phyloP scores from a whole-genome alignment of 768 basidiomycete genomes.

The Tylopilus sp. region DNA sequence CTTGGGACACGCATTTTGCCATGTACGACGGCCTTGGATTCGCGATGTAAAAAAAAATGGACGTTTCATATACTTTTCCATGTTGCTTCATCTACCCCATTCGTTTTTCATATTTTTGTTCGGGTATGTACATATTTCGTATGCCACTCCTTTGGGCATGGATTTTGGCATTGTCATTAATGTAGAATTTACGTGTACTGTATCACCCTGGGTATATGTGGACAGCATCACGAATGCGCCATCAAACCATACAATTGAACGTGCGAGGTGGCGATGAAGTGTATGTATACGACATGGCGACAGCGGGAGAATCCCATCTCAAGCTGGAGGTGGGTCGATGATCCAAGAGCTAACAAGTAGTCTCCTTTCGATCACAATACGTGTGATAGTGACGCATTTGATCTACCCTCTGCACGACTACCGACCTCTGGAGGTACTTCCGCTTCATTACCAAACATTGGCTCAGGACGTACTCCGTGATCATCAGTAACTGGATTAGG shows the following conservation, averaged over 20 bases:
- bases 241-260: constrained; percentile 3
- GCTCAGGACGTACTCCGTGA: background rate
- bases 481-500: background rate
- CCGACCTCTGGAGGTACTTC: background rate
- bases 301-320: background rate
- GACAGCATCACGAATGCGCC: constrained; percentile 6
- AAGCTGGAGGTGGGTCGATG: background rate
- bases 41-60: constrained; percentile 22
- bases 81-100: constrained; percentile 16
- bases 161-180: constrained; percentile 19
- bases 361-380: background rate
- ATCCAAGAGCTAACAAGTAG: background rate
- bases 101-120: constrained; percentile 15
- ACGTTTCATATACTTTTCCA: constrained; percentile 7
- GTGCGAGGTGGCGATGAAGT: background rate
- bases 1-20: constrained; percentile 21
- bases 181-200: constrained; percentile 31
- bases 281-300: background rate
- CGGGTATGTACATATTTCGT: constrained; percentile 14
- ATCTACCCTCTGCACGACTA: constrained; percentile 2
- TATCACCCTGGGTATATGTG: constrained; percentile 19
- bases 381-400: background rate
- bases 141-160: constrained; percentile 10
- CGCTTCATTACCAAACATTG: background rate
- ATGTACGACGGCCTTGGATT: constrained; percentile 33